These are phyloP conservation scores for Edhazardia aedis DNA, from an alignment of 371 early-diverging fungal species.

Conservation along the genomic window DNA sequence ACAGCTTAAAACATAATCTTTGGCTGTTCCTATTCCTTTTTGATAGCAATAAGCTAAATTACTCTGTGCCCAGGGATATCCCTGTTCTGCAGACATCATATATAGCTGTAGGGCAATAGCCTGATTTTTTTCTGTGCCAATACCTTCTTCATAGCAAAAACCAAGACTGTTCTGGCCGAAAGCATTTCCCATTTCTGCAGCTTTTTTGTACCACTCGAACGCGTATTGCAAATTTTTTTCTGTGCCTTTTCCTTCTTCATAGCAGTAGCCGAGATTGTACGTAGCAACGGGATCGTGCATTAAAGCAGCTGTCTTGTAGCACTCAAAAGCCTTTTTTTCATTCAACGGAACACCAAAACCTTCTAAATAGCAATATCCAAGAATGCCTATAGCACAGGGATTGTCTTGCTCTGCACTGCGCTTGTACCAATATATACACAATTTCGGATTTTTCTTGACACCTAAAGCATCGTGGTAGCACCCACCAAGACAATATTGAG, in stretches of 20 bases:
- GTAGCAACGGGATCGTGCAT: conserved; percentile 51
- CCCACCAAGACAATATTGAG: conserved; percentile 51
- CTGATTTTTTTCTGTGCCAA: conserved; percentile 45
- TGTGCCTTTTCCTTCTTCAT: conserved; percentile 59
- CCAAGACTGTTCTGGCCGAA: conserved; percentile 68
- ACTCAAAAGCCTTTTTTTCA: conserved; percentile 40
- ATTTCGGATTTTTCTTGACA: conserved; percentile 49
- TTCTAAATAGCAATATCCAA: conserved; percentile 69
- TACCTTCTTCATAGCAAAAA: conserved; percentile 56
- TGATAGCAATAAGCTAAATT: conserved; percentile 62
- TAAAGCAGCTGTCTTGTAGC: conserved; percentile 50
- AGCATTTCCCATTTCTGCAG: conserved; percentile 59
- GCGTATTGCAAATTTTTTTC: conserved; percentile 52
- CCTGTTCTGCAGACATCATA: conserved; percentile 50
- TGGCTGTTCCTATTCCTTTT: conserved; percentile 55
- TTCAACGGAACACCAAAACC: conserved; percentile 56
- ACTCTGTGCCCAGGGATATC: conserved; percentile 55
- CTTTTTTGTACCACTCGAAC: conserved; percentile 55
- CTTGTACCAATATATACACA: conserved; percentile 53
- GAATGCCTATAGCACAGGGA: conserved; percentile 56
- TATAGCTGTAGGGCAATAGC: conserved; percentile 47
- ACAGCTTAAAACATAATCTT: conserved; percentile 50
- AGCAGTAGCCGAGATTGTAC: conserved; percentile 61
- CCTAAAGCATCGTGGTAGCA: conserved; percentile 58
- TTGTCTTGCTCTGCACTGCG: conserved; percentile 56